These are phyloP conservation scores for Termitomyces sp. DNA, from an alignment of 768 basidiomycete species.

Conservation along the genomic window DNA sequence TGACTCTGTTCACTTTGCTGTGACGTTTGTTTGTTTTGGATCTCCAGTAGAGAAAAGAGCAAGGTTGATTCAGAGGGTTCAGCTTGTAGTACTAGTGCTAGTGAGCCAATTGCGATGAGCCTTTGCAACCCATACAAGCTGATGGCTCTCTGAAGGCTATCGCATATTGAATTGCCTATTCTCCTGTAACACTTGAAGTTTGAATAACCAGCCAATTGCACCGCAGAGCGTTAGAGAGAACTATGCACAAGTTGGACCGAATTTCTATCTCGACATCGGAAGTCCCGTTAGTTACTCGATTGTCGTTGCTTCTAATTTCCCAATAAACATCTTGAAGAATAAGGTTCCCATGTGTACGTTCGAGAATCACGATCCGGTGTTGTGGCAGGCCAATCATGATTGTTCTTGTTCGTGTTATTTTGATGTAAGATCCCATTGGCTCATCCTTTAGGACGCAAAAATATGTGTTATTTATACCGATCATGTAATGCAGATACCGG, in stretches of 20 bases:
- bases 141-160: background rate
- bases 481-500: background rate
- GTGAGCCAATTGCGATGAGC: no score
- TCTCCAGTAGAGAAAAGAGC: background rate
- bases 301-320: background rate
- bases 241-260: background rate
- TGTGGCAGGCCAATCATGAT: background rate
- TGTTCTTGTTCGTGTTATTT: background rate
- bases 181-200: background rate
- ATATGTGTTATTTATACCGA: background rate
- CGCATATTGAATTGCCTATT: background rate
- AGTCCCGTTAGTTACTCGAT: background rate
- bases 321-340: background rate
- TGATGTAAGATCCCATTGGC: background rate
- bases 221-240: background rate
- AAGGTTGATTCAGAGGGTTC: no score
- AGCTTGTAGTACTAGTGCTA: no score
- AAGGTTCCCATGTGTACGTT: background rate
- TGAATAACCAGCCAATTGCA: background rate
- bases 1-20: background rate
- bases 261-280: background rate
- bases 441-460: background rate
- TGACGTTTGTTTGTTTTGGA: background rate
- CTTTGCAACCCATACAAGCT: background rate
- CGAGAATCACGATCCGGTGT: background rate